These are phyloP conservation scores for Suillus bovinus DNA, from an alignment of 768 basidiomycete species.

Conservation along the genomic window DNA sequence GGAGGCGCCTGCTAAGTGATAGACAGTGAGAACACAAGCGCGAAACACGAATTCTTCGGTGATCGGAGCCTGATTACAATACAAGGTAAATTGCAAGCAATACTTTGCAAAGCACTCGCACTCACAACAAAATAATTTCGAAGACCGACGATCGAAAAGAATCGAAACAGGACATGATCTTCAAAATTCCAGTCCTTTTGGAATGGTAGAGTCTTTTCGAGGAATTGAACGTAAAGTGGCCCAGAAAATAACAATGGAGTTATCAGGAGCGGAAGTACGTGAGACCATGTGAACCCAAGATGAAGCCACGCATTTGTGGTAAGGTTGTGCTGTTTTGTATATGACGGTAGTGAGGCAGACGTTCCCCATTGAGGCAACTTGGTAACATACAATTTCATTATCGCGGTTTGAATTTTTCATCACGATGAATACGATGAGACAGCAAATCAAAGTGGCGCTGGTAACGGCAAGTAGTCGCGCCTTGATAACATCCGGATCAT, in stretches of 20 bases:
- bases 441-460: constrained; percentile 60
- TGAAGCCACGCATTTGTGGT: constrained; percentile 26
- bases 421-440: constrained; percentile 49
- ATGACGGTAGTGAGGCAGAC: neutral
- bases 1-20: constrained; percentile 63
- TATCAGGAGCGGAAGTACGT: constrained; percentile 55
- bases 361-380: neutral
- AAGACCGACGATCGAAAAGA: constrained; percentile 57
- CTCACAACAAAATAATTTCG: constrained; percentile 67
- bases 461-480: constrained; percentile 71
- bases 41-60: constrained; percentile 95
- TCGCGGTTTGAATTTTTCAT: constrained; percentile 25
- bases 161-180: constrained; percentile 37
- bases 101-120: constrained; percentile 9
- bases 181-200: constrained; percentile 51
- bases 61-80: constrained; percentile 66
- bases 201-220: constrained; percentile 51
- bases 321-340: neutral
- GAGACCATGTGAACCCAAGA: constrained; percentile 39
- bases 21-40: constrained; percentile 75
- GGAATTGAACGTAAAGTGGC: constrained; percentile 62
- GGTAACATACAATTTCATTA: constrained; percentile 1
- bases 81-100: neutral
- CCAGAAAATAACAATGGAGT: constrained; percentile 77
- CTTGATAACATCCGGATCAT: constrained; percentile 85